phyloP scores from a whole-genome alignment of 164 flowering plant species.

The Stephania cephalantha region DNA sequence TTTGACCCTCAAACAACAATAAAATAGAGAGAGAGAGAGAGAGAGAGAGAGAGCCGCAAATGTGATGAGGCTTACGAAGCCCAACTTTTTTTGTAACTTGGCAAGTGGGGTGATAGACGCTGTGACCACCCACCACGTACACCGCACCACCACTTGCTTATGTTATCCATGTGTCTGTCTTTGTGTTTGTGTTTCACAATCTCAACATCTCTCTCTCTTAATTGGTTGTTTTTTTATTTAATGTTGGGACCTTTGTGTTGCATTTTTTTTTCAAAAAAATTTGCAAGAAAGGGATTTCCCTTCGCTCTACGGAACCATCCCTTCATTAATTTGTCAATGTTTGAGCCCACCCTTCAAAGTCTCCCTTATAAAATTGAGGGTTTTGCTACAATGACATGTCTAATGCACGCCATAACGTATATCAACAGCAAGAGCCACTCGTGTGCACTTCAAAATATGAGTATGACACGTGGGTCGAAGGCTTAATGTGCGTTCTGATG shows the following conservation, averaged over 20 bases:
- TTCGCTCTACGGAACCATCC: conserved; percentile 28
- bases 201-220: not conserved
- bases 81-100: conserved; percentile 9
- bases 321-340: conserved; percentile 31
- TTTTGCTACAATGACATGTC: too few relatives aligned
- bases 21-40: conserved; percentile 14
- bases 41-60: not conserved
- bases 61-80: conserved; percentile 3
- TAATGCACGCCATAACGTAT: too few relatives aligned
- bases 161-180: not conserved
- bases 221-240: not conserved
- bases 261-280: not conserved
- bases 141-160: conserved; percentile 4
- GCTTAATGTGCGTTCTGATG: too few relatives aligned
- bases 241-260: not conserved
- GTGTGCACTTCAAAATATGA: too few relatives aligned
- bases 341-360: conserved; percentile 25
- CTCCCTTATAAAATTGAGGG: too few relatives aligned
- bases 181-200: not conserved
- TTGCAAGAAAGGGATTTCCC: conserved; percentile 25
- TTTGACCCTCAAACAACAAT: conserved; percentile 32
- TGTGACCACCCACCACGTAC: conserved; percentile 1
- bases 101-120: conserved; percentile 12
- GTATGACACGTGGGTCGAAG: too few relatives aligned
- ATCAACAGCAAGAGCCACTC: too few relatives aligned